A percentile compares a stretch with the other conserved stretches of the same genome.
phyloP scores from a whole-genome alignment of 306 rosid species.

The Fagus crenata region DNA sequence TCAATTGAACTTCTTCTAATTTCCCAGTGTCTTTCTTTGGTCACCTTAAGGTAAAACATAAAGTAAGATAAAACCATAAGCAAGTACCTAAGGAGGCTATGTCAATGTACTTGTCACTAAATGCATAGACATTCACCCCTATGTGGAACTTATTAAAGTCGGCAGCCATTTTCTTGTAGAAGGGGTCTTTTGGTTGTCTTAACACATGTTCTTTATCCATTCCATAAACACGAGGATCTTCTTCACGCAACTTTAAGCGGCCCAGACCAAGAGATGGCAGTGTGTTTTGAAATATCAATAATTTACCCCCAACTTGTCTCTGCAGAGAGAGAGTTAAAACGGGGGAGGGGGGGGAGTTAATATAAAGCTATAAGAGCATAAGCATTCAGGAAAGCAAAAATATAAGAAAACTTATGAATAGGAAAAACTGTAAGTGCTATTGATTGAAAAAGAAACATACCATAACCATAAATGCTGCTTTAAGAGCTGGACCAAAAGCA shows the following conservation, averaged over 20 bases:
- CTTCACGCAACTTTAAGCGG: constrained; percentile 93
- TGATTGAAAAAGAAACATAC: constrained; percentile 40
- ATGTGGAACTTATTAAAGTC: constrained; percentile 93
- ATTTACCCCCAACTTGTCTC: constrained; percentile 95
- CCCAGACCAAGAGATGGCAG: constrained; percentile 97
- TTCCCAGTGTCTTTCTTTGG: neutral
- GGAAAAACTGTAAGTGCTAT: constrained; percentile 11
- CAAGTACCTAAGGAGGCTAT: constrained; percentile 88
- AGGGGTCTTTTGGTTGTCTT: constrained; percentile 92
- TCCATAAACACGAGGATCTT: constrained; percentile 88
- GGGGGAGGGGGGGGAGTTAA: neutral
- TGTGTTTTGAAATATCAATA: constrained; percentile 89
- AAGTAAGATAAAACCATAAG: constrained; percentile 7
- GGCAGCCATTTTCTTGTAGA: constrained; percentile 99
- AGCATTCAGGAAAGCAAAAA: neutral
- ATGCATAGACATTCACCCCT: constrained; percentile 73
- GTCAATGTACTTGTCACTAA: constrained; percentile 97
- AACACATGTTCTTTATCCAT: constrained; percentile 84
- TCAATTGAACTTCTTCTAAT: constrained; percentile 16
- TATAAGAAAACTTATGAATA: neutral
- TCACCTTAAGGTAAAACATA: constrained; percentile 18
- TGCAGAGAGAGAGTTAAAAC: constrained; percentile 42
- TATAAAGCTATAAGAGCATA: constrained; percentile 17
- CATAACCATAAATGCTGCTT: constrained; percentile 92
- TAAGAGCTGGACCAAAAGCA: constrained; percentile 96